These are phyloP conservation scores for sunflower (Helianthus annuus) DNA, from an alignment of 129 eudicot species.

Conservation along the genomic window DNA sequence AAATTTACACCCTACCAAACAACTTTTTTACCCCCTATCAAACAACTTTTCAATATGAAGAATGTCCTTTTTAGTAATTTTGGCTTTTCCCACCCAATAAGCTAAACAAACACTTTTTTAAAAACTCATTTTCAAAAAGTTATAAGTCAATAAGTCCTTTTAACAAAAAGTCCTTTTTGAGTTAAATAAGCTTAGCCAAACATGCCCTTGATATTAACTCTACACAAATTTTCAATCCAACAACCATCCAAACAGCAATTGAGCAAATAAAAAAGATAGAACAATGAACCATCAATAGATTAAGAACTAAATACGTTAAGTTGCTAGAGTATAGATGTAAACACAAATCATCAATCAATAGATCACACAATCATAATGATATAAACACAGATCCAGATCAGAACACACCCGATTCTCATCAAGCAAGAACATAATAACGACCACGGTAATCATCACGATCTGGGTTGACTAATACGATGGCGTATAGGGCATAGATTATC, in stretches of 20 bases:
- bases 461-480: slow-evolving; percentile 50
- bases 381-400: slow-evolving; percentile 17
- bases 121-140: too few species aligned
- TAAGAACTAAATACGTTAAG: slow-evolving; percentile 9
- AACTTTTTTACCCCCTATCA: too few species aligned
- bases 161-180: too few species aligned
- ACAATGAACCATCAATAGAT: slow-evolving; percentile 8
- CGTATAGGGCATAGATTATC: slow-evolving; percentile 65
- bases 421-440: slow-evolving; percentile 43
- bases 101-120: too few species aligned
- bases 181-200: too few species aligned
- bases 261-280: background rate
- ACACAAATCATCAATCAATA: slow-evolving; percentile 13
- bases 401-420: slow-evolving; percentile 9
- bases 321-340: slow-evolving; percentile 7
- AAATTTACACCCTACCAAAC: too few species aligned
- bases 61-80: too few species aligned
- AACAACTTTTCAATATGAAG: too few species aligned
- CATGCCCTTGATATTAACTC: too few species aligned
- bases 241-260: background rate
- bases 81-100: too few species aligned
- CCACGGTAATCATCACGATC: slow-evolving; percentile 40
- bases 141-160: too few species aligned
- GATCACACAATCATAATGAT: slow-evolving; percentile 7
- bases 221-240: background rate